A percentile compares a stretch with the other conserved stretches of the same genome.
phyloP scores from a whole-genome alignment of 306 rosid species.

The Parietaria judaica region DNA sequence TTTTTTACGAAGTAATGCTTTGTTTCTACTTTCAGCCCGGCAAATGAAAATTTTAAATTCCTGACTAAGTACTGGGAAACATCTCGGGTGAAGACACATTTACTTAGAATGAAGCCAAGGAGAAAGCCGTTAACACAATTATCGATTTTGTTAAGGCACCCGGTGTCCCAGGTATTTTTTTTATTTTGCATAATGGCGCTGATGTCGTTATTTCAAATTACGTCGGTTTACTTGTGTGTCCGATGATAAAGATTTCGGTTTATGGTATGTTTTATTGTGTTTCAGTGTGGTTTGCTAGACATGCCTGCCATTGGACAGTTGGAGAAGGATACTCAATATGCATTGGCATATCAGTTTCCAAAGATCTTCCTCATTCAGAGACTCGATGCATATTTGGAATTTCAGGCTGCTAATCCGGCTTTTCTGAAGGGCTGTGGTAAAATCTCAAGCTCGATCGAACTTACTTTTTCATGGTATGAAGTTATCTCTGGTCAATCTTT shows the following conservation, averaged over 20 bases:
- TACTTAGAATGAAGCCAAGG: slow-evolving; percentile 68
- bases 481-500: neutral
- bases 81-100: slow-evolving; percentile 66
- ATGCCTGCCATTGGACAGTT: slow-evolving; percentile 74
- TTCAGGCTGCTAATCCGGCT: slow-evolving; percentile 62
- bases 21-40: slow-evolving; percentile 38
- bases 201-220: too few species aligned
- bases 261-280: neutral
- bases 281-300: slow-evolving; percentile 85
- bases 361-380: slow-evolving; percentile 75
- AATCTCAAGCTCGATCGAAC: slow-evolving; percentile 3
- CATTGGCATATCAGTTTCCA: slow-evolving; percentile 67
- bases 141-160: slow-evolving; percentile 81
- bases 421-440: slow-evolving; percentile 66
- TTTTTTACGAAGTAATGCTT: slow-evolving; percentile 6
- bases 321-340: slow-evolving; percentile 85
- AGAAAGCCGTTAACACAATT: slow-evolving; percentile 75
- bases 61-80: slow-evolving; percentile 59
- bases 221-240: too few species aligned
- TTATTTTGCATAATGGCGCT: too few species aligned
- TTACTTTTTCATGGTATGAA: slow-evolving; percentile 3
- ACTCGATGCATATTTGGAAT: slow-evolving; percentile 74
- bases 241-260: neutral
- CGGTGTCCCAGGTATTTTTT: slow-evolving; percentile 66
- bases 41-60: slow-evolving; percentile 76